Base-by-base conservation (phyloP, 2,329 filamentous ascomycete genomes). In the Trichophyton rubrum region DNA sequence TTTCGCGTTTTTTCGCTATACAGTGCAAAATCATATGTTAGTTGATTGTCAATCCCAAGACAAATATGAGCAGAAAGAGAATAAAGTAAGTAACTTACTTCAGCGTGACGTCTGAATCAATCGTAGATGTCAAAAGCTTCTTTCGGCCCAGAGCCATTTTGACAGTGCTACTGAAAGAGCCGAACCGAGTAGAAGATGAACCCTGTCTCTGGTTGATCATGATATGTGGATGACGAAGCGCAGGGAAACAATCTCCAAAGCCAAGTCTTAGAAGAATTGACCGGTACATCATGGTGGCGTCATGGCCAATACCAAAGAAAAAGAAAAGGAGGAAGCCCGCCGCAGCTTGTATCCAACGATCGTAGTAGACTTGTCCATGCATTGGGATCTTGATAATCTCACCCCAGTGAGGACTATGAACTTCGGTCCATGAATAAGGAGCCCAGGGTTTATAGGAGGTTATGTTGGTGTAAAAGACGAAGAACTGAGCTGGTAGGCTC, bases 241-340 rank as follows among this genome's bases (percentile, higher is more conserved):
- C 56, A 4, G 70, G 62, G 60, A 75, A 72, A 53, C 67, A 71
- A 45, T 63, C 63, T 13, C 69, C 69, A 41, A 80, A 63, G 0
- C 78, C 78, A 27, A 79, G 56, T n/a, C 68, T 69, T 24, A 73
- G 63, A 51, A 80, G 66, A 61, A 75, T 73, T 3, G 70, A 69
- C 59, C 74, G 74, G 67, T 85, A 86, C 70, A 82, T 79, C 24
- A 74, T 72, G 3, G 75, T 72, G 0, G 84, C 84, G 66, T 88
- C 85, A 27, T 74, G 75, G 33, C 85, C 85, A 15, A 84, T 79
- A 7, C 85, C 85, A 64, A 87, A 87, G 66, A 85, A 81, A n/a
- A 80, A 59, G 67, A 87, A 87, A 11, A 83, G 71, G 27, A 84
- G 61, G 62, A 81, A 77, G 0, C 80, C 82, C 2, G 78, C 74